phyloP scores from a whole-genome alignment of 2,329 filamentous ascomycete genomes.

The Ascomycota sp. region DNA sequence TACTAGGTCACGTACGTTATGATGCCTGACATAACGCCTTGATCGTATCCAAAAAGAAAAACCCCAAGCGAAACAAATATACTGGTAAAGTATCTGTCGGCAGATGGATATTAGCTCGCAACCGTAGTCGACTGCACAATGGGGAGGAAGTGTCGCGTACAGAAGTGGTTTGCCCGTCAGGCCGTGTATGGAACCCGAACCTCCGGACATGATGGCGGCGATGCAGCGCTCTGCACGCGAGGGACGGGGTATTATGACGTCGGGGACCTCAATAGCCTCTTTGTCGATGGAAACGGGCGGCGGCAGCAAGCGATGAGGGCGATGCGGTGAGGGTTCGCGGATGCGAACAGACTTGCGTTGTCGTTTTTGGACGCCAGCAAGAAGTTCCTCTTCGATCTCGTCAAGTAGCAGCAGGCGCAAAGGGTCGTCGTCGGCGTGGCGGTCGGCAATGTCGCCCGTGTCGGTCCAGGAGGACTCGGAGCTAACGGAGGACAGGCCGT shows the following conservation, averaged over 20 bases:
- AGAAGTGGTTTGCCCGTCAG: slow-evolving; percentile 89
- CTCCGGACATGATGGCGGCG: slow-evolving; percentile 70
- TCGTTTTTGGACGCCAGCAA: slow-evolving; percentile 27
- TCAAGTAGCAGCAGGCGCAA: slow-evolving; percentile 49
- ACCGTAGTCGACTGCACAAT: neutral
- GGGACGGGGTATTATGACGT: slow-evolving; percentile 40
- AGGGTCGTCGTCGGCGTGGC: slow-evolving; percentile 66
- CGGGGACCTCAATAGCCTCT: slow-evolving; percentile 69
- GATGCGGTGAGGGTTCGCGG: slow-evolving; percentile 24
- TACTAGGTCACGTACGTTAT: slow-evolving; percentile 28
- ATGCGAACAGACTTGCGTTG: slow-evolving; percentile 48
- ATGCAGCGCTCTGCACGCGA: slow-evolving; percentile 49
- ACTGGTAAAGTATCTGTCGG: slow-evolving; percentile 71
- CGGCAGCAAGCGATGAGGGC: slow-evolving; percentile 14
- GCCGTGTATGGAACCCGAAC: slow-evolving; percentile 61
- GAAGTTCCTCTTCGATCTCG: slow-evolving; percentile 41
- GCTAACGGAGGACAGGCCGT: slow-evolving; percentile 25
- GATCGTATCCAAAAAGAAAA: slow-evolving; percentile 78
- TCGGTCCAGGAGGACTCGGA: slow-evolving; percentile 74
- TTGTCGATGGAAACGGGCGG: slow-evolving; percentile 31
- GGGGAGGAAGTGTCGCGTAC: slow-evolving; percentile 24
- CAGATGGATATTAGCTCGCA: slow-evolving; percentile 4
- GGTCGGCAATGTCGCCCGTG: slow-evolving; percentile 86
- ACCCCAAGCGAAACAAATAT: slow-evolving; percentile 75
- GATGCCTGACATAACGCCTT: slow-evolving; percentile 68